Percentiles rank a stretch among this genome's conserved stretches.
These are phyloP conservation scores for Dittrichia graveolens DNA, from an alignment of 129 eudicot species.

Conservation along the genomic window DNA sequence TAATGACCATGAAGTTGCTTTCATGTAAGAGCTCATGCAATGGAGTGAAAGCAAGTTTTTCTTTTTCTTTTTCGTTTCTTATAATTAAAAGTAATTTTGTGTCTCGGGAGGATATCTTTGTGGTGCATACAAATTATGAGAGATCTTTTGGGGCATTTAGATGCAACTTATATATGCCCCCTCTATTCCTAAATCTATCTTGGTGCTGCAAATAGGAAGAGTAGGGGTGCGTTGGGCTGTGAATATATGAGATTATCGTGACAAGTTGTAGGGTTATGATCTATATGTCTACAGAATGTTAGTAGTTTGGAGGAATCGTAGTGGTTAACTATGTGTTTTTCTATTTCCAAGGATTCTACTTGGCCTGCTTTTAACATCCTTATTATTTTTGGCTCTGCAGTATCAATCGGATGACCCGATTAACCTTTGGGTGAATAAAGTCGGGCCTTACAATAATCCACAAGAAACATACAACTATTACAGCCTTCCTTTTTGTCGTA, in stretches of 20 bases:
- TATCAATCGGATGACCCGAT: constrained; percentile 59
- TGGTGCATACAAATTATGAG: neutral
- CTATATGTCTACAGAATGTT: neutral
- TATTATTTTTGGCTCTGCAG: constrained; percentile 45
- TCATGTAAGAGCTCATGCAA: neutral
- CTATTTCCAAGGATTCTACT: neutral
- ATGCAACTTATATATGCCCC: neutral
- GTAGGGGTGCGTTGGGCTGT: neutral
- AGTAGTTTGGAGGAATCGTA: constrained; percentile 7
- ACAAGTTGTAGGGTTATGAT: neutral
- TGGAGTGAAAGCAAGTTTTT: neutral
- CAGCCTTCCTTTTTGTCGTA: constrained; percentile 88
- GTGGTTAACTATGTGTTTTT: neutral
- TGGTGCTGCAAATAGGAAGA: constrained; percentile 5
- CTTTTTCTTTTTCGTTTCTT: neutral
- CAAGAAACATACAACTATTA: constrained; percentile 97
- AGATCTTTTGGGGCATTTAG: neutral
- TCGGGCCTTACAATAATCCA: constrained; percentile 93
- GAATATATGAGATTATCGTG: constrained; percentile 4
- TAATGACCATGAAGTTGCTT: neutral
- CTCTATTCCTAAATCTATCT: neutral
- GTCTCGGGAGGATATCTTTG: neutral
- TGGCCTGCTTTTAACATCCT: neutral
- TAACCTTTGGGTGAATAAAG: constrained; percentile 90
- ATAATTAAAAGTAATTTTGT: neutral